Evolutionary conservation across 805 yeast species (phyloP), one percentile per base, ranked within the genome.

Genomic region (Starmerella scarabaei): DNA sequence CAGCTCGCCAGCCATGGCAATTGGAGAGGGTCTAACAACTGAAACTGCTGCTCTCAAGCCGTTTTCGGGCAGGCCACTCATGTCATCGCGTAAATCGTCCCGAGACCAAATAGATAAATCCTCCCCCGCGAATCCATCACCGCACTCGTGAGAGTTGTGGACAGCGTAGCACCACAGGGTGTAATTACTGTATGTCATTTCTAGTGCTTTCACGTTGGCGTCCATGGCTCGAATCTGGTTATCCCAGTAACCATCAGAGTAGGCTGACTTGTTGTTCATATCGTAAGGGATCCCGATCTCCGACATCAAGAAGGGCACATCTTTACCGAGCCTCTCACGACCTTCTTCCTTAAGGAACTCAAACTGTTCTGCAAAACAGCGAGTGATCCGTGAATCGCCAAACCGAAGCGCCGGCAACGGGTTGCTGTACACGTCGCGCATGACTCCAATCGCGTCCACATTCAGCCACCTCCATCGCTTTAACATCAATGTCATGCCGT

Each of bases 211-310:
- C 9, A 77, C 68, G 34, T 85, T 57, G 0, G 94, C 94, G 60
- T 88, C 96, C 55, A 82, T 63, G 0, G 96, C 95, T 5, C 71
- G 63, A 2, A 79, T 78, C 55, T 91, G 98, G 9, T 82, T 68
- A 8, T 66, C 59, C 57, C 74, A 91, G 45, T 74, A 72, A 1
- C 86, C 85, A 42, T 66, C 66, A 1, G 58, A 57, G 54, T 72
- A 88, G 0, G 95, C 80, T 35, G 61, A 65, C 54, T 80, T 82
- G 43, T 73, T 67, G 58, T 88, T 86, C 95, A 88, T 82, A 58
- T 91, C 95, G 57, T 79, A 83, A 3, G 98, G 97, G 78, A 88
- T 83, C 5, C 98, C 98, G n/a, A 88, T 85, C 58, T 88, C 98
- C 1, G 93, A 73, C 68, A 91, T 76, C 18, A 88, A 61, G 8